phyloP scores from a whole-genome alignment of 345 rosid species.

The Eucalyptus lansdowneana region DNA sequence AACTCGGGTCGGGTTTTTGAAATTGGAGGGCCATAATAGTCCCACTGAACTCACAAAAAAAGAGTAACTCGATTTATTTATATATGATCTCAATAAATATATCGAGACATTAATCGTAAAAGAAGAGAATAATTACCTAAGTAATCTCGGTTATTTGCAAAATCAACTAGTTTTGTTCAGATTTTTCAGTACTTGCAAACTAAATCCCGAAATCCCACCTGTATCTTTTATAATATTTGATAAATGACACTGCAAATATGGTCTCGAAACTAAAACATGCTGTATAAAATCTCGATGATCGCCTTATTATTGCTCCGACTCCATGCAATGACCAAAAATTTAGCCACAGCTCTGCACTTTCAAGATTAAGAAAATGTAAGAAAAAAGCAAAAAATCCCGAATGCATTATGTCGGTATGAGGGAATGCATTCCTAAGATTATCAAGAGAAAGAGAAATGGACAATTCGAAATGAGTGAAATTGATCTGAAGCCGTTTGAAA shows the following conservation, averaged over 20 bases:
- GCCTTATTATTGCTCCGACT: background rate
- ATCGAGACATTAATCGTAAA: background rate
- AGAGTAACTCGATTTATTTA: background rate
- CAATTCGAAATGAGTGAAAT: background rate
- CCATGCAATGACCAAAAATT: background rate
- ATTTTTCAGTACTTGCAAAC: background rate
- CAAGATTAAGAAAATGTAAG: background rate
- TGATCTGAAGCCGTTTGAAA: accelerated
- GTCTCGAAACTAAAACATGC: background rate
- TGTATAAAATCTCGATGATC: background rate
- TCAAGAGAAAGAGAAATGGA: background rate
- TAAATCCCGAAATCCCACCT: accelerated
- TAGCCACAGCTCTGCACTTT: background rate
- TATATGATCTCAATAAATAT: background rate
- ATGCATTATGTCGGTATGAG: too few relatives aligned
- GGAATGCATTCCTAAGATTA: background rate
- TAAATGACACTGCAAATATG: accelerated
- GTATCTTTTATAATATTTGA: background rate
- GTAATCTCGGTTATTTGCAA: background rate
- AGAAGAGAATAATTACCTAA: background rate
- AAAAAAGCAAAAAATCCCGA: background rate
- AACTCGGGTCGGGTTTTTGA: background rate
- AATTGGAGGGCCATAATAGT: background rate
- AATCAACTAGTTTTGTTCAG: background rate
- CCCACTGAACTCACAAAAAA: background rate